phyloP scores from a whole-genome alignment of 169 alveolate species.

The Eimeria sp. region DNA sequence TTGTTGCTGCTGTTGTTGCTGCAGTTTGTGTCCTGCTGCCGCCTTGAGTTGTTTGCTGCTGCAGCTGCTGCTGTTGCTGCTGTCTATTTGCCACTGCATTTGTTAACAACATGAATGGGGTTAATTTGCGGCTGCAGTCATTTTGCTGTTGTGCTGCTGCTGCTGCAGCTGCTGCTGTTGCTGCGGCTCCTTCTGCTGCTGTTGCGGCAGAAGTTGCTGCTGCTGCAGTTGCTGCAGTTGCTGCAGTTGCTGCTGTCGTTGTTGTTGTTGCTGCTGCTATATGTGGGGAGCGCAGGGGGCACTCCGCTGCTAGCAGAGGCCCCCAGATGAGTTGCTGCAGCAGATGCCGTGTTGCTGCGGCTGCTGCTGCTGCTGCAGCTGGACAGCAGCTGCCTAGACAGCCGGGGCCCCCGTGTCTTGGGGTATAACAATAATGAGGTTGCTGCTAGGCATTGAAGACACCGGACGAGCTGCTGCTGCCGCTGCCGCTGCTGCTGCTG shows the following conservation, averaged over 20 bases:
- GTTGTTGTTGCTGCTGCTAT: neutral
- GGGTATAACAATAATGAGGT: too few relatives aligned
- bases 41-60: neutral
- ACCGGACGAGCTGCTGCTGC: constrained; percentile 1
- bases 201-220: neutral
- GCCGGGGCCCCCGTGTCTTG: too few relatives aligned
- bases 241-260: neutral
- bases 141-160: constrained; percentile 9
- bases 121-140: neutral
- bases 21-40: constrained; percentile 10
- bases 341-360: too few relatives aligned
- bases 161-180: constrained; percentile 5
- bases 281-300: too few relatives aligned
- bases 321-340: too few relatives aligned
- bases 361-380: too few relatives aligned
- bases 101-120: neutral
- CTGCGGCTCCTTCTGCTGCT: neutral
- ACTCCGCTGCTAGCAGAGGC: too few relatives aligned
- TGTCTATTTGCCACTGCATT: too few relatives aligned
- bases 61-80: constrained; percentile 9
- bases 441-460: too few relatives aligned
- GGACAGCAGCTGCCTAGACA: too few relatives aligned
- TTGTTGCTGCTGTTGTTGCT: constrained; percentile 20
- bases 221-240: constrained; percentile 6
- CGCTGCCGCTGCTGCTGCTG: neutral